Conservation (phyloP, 192 early-diverging fungal genomes). For the Gamsiella multidivaricata region DNA sequence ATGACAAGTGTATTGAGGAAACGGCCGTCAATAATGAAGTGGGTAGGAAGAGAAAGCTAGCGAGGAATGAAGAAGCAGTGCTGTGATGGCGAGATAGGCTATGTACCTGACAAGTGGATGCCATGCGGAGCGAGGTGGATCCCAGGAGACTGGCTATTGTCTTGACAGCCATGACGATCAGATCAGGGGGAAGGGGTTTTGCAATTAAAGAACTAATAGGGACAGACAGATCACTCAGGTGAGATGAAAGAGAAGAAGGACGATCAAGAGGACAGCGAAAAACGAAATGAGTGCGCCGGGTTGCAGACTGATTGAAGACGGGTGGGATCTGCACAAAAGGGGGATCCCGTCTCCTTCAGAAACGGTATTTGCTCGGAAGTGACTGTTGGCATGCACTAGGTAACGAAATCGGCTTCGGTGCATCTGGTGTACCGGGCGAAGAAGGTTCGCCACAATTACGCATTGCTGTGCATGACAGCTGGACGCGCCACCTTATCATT, state of each 20-base stretch:
- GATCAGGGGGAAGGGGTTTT: not conserved
- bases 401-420: too few species aligned
- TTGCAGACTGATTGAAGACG: not conserved
- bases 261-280: not conserved
- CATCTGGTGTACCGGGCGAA: too few species aligned
- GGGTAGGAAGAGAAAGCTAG: too few species aligned
- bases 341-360: not conserved
- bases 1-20: too few species aligned
- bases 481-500: too few species aligned
- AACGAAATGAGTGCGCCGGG: not conserved
- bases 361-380: not conserved
- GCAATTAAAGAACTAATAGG: not conserved
- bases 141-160: conserved; percentile 17
- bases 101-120: conserved; percentile 22
- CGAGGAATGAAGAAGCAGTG: too few species aligned
- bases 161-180: conserved; percentile 16
- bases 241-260: not conserved
- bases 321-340: conserved; percentile 4
- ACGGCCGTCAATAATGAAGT: too few species aligned
- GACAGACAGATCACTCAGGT: not conserved
- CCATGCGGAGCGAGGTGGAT: conserved; percentile 3
- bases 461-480: too few species aligned
- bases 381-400: too few species aligned
- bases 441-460: too few species aligned
- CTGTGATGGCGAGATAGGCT: too few species aligned